phyloP scores from a whole-genome alignment of 129 eudicot species.

The Glebionis coronaria region DNA sequence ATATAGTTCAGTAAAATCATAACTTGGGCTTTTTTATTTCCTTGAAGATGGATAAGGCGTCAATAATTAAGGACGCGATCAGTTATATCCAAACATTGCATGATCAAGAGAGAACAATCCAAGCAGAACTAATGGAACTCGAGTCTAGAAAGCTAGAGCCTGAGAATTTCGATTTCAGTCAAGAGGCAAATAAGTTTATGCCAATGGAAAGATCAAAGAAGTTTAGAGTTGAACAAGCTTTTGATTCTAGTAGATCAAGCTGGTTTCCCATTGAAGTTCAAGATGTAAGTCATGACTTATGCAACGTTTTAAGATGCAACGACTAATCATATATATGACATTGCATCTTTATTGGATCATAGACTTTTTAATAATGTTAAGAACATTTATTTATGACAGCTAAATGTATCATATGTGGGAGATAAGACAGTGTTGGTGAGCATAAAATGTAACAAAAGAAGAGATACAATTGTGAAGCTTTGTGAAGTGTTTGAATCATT shows the following conservation, averaged over 20 bases:
- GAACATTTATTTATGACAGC: too few relatives aligned
- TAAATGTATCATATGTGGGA: constrained; percentile 53
- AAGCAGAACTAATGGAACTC: constrained; percentile 48
- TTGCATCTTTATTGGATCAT: neutral
- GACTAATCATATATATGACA: neutral
- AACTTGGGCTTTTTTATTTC: neutral
- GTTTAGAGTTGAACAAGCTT: constrained; percentile 29
- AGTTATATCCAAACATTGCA: constrained; percentile 56
- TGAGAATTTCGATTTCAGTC: constrained; percentile 21
- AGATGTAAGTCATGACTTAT: constrained; percentile 44
- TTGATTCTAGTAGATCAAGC: constrained; percentile 27
- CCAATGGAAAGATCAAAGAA: constrained; percentile 38
- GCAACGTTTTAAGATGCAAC: neutral
- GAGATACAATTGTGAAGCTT: constrained; percentile 66
- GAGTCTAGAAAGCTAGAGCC: constrained; percentile 36
- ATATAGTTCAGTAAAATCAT: neutral
- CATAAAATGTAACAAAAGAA: constrained; percentile 55
- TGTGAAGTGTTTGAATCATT: constrained; percentile 76
- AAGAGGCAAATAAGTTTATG: constrained; percentile 18
- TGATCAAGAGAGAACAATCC: constrained; percentile 56
- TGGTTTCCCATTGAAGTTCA: constrained; percentile 56
- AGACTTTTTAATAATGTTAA: too few relatives aligned
- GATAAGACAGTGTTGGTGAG: constrained; percentile 63
- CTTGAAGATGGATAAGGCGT: constrained; percentile 85
- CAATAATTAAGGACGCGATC: constrained; percentile 80